Evolutionary conservation across 2,329 filamentous ascomycete species (phyloP).

Genomic region (Aspergillus oerlinghausenensis): DNA sequence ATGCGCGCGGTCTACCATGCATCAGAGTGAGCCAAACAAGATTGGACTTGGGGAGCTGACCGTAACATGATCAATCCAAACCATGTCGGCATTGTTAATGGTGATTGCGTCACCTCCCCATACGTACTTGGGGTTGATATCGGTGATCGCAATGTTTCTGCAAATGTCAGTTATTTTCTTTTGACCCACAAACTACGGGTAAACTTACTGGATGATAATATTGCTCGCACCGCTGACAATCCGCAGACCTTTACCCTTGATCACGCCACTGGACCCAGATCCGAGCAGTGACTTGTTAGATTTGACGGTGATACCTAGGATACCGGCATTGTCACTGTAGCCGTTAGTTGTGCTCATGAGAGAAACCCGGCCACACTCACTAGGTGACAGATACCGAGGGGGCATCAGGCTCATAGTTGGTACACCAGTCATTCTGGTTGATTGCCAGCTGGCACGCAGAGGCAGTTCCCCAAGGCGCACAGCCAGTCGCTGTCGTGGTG

Average conservation of each 20-base stretch:
- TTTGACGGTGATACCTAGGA: slow-evolving; percentile 48
- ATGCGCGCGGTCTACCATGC: slow-evolving; percentile 48
- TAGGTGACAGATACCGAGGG: slow-evolving; percentile 42
- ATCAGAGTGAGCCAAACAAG: background rate
- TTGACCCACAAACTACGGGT: background rate
- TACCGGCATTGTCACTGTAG: slow-evolving; percentile 48
- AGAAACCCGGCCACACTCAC: slow-evolving; percentile 5
- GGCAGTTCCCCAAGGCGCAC: slow-evolving; percentile 54
- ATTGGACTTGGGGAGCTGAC: slow-evolving; percentile 2
- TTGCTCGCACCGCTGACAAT: slow-evolving; percentile 47
- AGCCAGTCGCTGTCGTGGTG: slow-evolving; percentile 51
- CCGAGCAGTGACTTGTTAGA: slow-evolving; percentile 58
- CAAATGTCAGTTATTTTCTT: background rate
- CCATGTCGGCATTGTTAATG: slow-evolving; percentile 39
- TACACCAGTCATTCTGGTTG: slow-evolving; percentile 57
- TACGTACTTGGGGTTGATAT: slow-evolving; percentile 55
- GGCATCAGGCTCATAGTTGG: slow-evolving; percentile 54
- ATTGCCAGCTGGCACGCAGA: slow-evolving; percentile 56
- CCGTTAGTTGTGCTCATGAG: background rate
- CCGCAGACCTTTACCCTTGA: slow-evolving; percentile 55
- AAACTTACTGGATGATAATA: slow-evolving; percentile 51
- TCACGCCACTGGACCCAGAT: slow-evolving; percentile 49
- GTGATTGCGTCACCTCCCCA: slow-evolving; percentile 59
- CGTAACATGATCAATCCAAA: slow-evolving; percentile 51
- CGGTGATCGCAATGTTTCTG: slow-evolving; percentile 50